These are phyloP conservation scores for Crithidia brevicula DNA, from an alignment of 208 protist genomes.

Conservation along the genomic window DNA sequence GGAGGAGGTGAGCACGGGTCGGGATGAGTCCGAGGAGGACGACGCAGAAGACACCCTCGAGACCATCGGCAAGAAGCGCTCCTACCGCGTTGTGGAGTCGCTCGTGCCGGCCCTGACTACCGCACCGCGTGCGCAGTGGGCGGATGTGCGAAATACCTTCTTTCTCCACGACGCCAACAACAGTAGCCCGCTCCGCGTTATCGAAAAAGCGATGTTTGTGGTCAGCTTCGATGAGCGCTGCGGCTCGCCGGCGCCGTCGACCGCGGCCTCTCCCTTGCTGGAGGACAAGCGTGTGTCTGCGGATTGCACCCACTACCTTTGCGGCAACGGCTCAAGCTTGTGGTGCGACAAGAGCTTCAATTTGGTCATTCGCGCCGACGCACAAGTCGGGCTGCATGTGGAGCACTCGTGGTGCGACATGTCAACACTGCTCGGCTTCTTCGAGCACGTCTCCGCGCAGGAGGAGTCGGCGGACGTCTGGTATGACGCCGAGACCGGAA, in stretches of 20 bases:
- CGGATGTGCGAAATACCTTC: conserved; percentile 66
- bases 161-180: conserved; percentile 79
- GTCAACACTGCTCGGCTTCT: conserved; percentile 53
- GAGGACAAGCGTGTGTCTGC: conserved; percentile 30
- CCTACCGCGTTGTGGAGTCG: conserved; percentile 51
- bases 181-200: conserved; percentile 53
- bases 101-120: conserved; percentile 76
- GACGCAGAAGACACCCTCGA: conserved; percentile 53
- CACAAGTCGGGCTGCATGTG: conserved; percentile 64
- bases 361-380: conserved; percentile 61
- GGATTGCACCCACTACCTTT: conserved; percentile 59
- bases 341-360: conserved; percentile 90
- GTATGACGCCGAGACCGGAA: conserved; percentile 44
- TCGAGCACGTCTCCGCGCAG: conserved; percentile 57
- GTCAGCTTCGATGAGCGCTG: conserved; percentile 72
- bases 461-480: conserved; percentile 60
- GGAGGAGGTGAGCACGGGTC: conserved; percentile 49
- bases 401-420: conserved; percentile 88
- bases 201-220: conserved; percentile 85
- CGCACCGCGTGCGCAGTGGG: conserved; percentile 70
- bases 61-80: conserved; percentile 43
- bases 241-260: conserved; percentile 13
- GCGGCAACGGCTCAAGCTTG: conserved; percentile 69
- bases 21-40: conserved; percentile 60
- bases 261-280: conserved; percentile 2